phyloP scores from a whole-genome alignment of 305 asterid genomes.

The Fraxinus dipetala region DNA sequence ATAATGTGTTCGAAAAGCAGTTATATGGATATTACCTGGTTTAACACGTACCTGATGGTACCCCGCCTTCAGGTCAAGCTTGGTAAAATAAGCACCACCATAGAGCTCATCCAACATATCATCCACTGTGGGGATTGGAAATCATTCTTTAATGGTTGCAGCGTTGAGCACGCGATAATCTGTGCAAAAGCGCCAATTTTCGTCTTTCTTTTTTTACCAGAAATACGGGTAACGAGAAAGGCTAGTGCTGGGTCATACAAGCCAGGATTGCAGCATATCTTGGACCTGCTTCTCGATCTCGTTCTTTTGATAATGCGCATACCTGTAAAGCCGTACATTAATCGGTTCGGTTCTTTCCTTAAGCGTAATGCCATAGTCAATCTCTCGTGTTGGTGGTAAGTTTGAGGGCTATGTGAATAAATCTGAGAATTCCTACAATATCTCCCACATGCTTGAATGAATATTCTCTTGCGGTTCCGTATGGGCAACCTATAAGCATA shows the following conservation, averaged over 20 bases:
- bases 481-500: neutral
- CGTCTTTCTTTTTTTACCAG: neutral
- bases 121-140: neutral
- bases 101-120: conserved; percentile 7
- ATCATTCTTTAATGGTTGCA: neutral
- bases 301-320: conserved; percentile 4
- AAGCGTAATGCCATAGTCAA: neutral
- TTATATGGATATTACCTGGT: neutral
- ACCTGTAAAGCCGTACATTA: conserved; percentile 8
- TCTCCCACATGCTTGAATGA: too few species aligned
- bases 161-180: neutral
- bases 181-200: neutral
- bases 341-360: neutral
- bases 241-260: neutral
- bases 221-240: neutral
- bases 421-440: neutral
- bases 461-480: too few species aligned
- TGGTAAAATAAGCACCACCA: neutral
- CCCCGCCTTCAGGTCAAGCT: neutral
- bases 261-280: neutral
- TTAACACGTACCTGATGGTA: neutral
- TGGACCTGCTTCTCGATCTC: conserved; percentile 11
- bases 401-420: neutral
- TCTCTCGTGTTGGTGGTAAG: neutral
- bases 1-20: neutral